phyloP scores from a whole-genome alignment of 2,329 filamentous ascomycete genomes.

The Dothideomycetes sp. region DNA sequence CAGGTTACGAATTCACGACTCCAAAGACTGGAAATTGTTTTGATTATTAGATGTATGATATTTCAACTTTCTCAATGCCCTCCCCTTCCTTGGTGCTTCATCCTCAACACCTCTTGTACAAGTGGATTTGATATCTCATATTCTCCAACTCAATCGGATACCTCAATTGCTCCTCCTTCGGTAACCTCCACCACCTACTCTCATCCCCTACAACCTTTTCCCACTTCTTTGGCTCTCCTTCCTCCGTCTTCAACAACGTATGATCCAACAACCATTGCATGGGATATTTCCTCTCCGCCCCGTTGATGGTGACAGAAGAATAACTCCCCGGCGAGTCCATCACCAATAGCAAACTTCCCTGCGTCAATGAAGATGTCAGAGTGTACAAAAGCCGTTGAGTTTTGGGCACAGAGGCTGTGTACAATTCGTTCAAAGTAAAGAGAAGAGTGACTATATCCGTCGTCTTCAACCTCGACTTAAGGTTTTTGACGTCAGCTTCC shows the following conservation, averaged over 20 bases:
- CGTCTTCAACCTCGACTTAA: constrained; percentile 25
- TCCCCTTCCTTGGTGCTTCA: background rate
- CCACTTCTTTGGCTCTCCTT: constrained; percentile 44
- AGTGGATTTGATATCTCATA: constrained; percentile 88
- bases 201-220: constrained; percentile 66
- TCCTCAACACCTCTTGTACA: constrained; percentile 45
- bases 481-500: constrained; percentile 26
- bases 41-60: too few species aligned
- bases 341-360: constrained; percentile 65
- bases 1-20: too few species aligned
- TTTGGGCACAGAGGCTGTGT: constrained; percentile 63
- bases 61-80: too few species aligned
- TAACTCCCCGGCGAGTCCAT: constrained; percentile 93
- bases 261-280: constrained; percentile 92
- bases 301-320: constrained; percentile 62
- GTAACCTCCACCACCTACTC: constrained; percentile 74
- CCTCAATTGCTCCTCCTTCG: constrained; percentile 39
- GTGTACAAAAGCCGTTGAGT: constrained; percentile 68
- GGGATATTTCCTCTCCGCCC: constrained; percentile 60
- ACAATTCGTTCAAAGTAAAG: constrained; percentile 94
- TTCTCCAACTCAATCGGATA: constrained; percentile 87
- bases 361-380: constrained; percentile 50
- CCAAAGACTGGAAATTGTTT: too few species aligned
- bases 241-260: constrained; percentile 47
- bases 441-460: constrained; percentile 63